Percentiles rank a stretch among this genome's conserved stretches.
Evolutionary conservation across 2,329 filamentous ascomycete genomes (phyloP).

Genomic region (Nothophaeocryptopus gaeumannii): DNA sequence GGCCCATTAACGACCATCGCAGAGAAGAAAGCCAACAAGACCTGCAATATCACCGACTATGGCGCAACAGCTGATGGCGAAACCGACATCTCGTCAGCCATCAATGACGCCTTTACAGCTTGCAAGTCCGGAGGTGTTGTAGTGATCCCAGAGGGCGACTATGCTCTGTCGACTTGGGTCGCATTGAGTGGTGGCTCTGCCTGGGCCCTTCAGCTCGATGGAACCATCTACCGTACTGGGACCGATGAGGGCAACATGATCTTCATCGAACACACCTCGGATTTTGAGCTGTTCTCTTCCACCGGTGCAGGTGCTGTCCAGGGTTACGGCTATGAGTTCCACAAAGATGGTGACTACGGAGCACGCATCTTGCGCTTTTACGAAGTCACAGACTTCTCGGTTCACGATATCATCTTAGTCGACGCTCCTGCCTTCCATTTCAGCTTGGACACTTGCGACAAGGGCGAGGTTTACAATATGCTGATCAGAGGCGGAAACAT

Average conservation of each 20-base stretch:
- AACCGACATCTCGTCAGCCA: conserved; percentile 51
- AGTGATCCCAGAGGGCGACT: conserved; percentile 50
- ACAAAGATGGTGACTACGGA: conserved; percentile 41
- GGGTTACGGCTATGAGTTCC: conserved; percentile 52
- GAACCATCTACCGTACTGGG: conserved; percentile 53
- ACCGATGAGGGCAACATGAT: conserved; percentile 54
- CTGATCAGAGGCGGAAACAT: conserved; percentile 52
- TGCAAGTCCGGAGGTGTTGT: conserved; percentile 53
- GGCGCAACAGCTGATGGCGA: conserved; percentile 51
- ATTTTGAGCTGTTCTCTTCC: conserved; percentile 56
- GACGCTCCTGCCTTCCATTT: conserved; percentile 54
- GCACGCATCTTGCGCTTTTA: conserved; percentile 48
- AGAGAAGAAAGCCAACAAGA: conserved; percentile 48
- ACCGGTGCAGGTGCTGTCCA: conserved; percentile 54
- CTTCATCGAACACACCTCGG: conserved; percentile 47
- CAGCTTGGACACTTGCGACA: conserved; percentile 49
- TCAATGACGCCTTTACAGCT: conserved; percentile 49
- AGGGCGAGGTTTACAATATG: conserved; percentile 57
- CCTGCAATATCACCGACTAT: conserved; percentile 54
- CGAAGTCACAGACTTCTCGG: conserved; percentile 47
- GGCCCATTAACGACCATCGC: conserved; percentile 45
- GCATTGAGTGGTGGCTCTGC: conserved; percentile 47
- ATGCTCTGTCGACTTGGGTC: conserved; percentile 52
- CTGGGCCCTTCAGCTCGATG: conserved; percentile 54
- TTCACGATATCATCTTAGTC: conserved; percentile 51